phyloP scores from a whole-genome alignment of 495 filamentous ascomycete species.

The Penicillium silybi region DNA sequence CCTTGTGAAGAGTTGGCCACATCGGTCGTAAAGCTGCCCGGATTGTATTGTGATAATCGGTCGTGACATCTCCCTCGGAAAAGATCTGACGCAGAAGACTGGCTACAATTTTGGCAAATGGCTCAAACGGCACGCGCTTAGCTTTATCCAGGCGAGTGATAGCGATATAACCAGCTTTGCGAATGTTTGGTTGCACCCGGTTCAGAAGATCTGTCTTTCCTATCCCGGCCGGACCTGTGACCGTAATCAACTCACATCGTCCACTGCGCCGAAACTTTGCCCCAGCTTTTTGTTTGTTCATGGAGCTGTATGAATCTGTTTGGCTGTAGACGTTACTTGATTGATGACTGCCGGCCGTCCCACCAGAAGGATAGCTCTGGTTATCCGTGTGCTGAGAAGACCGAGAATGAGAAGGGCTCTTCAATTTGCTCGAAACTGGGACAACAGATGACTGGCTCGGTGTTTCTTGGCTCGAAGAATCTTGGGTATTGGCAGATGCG shows the following conservation, averaged over 20 bases:
- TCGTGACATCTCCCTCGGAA: conserved; percentile 81
- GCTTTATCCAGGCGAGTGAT: conserved; percentile 83
- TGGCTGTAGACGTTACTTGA: conserved; percentile 30
- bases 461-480: conserved; percentile 22
- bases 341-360: conserved; percentile 23
- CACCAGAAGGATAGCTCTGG: conserved; percentile 29
- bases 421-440: conserved; percentile 25
- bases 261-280: conserved; percentile 62
- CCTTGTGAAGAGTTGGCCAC: conserved; percentile 72
- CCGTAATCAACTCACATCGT: conserved; percentile 72
- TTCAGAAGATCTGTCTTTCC: conserved; percentile 84
- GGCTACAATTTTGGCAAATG: conserved; percentile 72
- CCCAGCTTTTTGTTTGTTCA: conserved; percentile 37
- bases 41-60: conserved; percentile 72
- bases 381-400: conserved; percentile 36
- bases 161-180: conserved; percentile 74
- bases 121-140: conserved; percentile 75
- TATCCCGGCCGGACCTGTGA: conserved; percentile 71
- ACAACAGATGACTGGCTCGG: neutral
- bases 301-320: conserved; percentile 27
- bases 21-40: conserved; percentile 68
- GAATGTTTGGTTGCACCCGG: conserved; percentile 67
- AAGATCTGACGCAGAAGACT: conserved; percentile 88
- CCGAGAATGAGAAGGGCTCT: conserved; percentile 38
- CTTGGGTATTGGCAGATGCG: conserved; percentile 31